phyloP scores from a whole-genome alignment of 2,329 filamentous ascomycete genomes.

The Curvularia eragrostidis region DNA sequence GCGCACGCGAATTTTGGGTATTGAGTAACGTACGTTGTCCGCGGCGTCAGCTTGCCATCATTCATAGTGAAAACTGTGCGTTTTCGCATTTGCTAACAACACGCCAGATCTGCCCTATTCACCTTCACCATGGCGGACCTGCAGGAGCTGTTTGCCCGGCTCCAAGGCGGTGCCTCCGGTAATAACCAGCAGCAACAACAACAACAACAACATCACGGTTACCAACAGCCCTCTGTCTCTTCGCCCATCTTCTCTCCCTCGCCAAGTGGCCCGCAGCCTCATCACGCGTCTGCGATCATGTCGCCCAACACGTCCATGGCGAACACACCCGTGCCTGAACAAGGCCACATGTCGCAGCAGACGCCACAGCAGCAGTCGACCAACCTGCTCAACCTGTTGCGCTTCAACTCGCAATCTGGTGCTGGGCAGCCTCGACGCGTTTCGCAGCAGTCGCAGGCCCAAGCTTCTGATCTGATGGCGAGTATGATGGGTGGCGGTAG shows the following conservation, averaged over 20 bases:
- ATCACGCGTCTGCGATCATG: conserved; percentile 64
- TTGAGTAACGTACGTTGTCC: conserved; percentile 36
- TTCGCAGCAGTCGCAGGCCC: conserved; percentile 53
- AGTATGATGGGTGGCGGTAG: conserved; percentile 59
- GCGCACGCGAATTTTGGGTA: conserved; percentile 37
- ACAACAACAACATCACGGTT: conserved; percentile 31
- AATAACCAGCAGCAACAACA: conserved; percentile 34
- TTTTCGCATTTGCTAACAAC: conserved; percentile 20
- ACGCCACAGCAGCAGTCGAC: conserved; percentile 54
- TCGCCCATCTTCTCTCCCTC: conserved; percentile 66
- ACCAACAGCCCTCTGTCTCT: conserved; percentile 64
- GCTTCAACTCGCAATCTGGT: conserved; percentile 62
- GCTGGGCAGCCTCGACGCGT: conserved; percentile 47
- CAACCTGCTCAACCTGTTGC: conserved; percentile 69
- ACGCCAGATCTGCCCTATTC: conserved; percentile 28
- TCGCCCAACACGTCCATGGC: conserved; percentile 61
- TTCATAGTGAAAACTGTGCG: conserved; percentile 9
- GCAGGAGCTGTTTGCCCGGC: conserved; percentile 53
- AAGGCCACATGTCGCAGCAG: conserved; percentile 53
- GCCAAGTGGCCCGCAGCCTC: conserved; percentile 60
- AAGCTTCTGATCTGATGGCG: conserved; percentile 64
- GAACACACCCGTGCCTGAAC: conserved; percentile 52
- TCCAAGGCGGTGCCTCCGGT: conserved; percentile 46
- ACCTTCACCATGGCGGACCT: conserved; percentile 51
- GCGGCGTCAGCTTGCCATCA: conserved; percentile 17